These are phyloP conservation scores for Ogataea trehalophila DNA, from an alignment of 805 yeast species.

Conservation along the genomic window DNA sequence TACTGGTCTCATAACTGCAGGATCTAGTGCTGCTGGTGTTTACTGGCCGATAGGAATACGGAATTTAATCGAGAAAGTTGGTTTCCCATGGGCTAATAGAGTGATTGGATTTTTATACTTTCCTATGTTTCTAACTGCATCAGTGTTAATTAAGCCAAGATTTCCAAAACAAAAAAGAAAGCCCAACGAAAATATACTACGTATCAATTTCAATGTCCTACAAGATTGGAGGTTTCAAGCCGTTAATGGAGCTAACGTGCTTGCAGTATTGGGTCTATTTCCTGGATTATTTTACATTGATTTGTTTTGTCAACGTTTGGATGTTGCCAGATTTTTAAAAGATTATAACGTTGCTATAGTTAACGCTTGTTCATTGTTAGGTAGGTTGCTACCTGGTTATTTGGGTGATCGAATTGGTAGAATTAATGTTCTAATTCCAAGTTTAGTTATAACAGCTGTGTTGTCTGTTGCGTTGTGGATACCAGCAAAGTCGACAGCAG, in stretches of 20 bases:
- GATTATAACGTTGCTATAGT: conserved; percentile 40
- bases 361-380: conserved; percentile 41
- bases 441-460: conserved; percentile 28
- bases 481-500: conserved; percentile 39
- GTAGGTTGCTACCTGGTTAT: conserved; percentile 47
- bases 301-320: conserved; percentile 46
- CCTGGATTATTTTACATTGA: conserved; percentile 56
- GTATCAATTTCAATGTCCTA: conserved; percentile 35
- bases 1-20: conserved; percentile 41
- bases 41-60: conserved; percentile 45
- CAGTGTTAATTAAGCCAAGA: conserved; percentile 27
- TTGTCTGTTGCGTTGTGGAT: conserved; percentile 42
- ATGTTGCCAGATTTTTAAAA: conserved; percentile 44
- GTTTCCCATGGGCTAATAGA: conserved; percentile 48
- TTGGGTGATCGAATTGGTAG: conserved; percentile 39
- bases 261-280: conserved; percentile 27
- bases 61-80: conserved; percentile 32
- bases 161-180: conserved; percentile 31
- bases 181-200: conserved; percentile 29
- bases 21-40: conserved; percentile 48
- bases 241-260: conserved; percentile 35
- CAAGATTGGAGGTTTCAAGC: conserved; percentile 32
- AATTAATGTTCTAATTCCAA: conserved; percentile 34
- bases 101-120: conserved; percentile 38
- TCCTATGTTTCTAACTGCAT: conserved; percentile 22